Evolutionary conservation across 257 asterid species (phyloP), one percentile per base, ranked within the genome.

Genomic region (Osmanthus fragrans): DNA sequence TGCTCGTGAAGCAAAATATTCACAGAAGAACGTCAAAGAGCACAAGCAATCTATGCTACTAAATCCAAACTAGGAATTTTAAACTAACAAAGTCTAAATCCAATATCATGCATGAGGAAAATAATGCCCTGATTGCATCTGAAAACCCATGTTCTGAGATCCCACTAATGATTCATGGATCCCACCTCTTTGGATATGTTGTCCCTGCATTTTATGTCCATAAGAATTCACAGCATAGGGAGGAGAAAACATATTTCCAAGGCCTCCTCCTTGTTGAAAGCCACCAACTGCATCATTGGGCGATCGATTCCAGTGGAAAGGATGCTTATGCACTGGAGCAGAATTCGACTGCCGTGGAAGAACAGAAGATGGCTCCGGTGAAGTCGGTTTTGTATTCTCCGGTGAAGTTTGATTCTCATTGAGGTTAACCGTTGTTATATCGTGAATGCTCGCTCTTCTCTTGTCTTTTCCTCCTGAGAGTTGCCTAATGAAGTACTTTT

Each of bases 401-500:
- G 91, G 87, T 13, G 94, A 89, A 47, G 89, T 78, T 71, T 84
- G 92, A 66, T 73, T 75, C 16, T 95, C 96, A 30, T 70, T 81
- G 56, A 96, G 86, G 82, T 84, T 90, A 39, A 89, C 93, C 0
- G 97, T 96, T 1, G 99, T 96, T 67, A 93, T 96, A 60, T 96
- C 99, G 23, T 96, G 99, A 82, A 96, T 96, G 84, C 98, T 96
- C 0, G 99, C 98, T 45, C 99, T 86, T 81, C 97, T 87, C 82
- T 93, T 93, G 65, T 96, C 99, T 79, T 93, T 96, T 2, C 98
- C 94, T 0, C 97, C 96, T 0, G 98, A 90, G 33, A 89, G 94
- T 54, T 93, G 99, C 78, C 99, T 82, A 54, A 93, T 93, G 87
- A 92, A 96, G 70, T 93, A 96, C 84, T 96, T 96, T 70, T 96